A percentile compares a stretch with the other conserved stretches of the same genome.
These are phyloP conservation scores for Saccharomyces eubayanus DNA, from an alignment of 805 yeast species.

Conservation along the genomic window DNA sequence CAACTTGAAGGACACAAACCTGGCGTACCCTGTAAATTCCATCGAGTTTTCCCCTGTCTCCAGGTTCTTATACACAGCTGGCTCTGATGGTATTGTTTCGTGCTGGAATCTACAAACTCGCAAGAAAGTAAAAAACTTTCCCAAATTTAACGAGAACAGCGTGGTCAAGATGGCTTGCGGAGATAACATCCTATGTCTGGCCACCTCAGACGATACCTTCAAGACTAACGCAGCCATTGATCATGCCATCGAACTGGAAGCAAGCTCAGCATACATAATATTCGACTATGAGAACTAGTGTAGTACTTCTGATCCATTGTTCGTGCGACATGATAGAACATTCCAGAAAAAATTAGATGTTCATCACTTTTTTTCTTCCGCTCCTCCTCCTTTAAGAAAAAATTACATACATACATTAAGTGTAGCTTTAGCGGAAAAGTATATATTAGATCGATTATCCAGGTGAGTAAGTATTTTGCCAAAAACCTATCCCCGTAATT, in stretches of 20 bases:
- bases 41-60: constrained; percentile 68
- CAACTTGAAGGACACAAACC: constrained; percentile 38
- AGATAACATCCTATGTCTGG: constrained; percentile 33
- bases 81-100: constrained; percentile 81
- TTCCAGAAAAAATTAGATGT: constrained; percentile 6
- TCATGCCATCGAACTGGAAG: constrained; percentile 14
- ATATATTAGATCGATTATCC: not conserved
- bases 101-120: constrained; percentile 84
- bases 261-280: constrained; percentile 20
- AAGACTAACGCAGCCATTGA: constrained; percentile 30
- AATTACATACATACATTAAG: not conserved
- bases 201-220: constrained; percentile 43
- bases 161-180: constrained; percentile 35
- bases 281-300: constrained; percentile 3
- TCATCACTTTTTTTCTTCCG: not conserved
- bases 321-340: constrained; percentile 5
- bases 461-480: not conserved
- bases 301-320: not conserved
- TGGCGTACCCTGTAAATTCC: constrained; percentile 70
- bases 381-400: not conserved
- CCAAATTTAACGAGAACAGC: constrained; percentile 39
- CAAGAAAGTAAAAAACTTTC: constrained; percentile 67
- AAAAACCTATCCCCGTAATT: not conserved
- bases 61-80: constrained; percentile 81
- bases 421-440: not conserved